Evolutionary conservation across 768 basidiomycete genomes (phyloP).

Genomic region (Phaffia tasmanica): DNA sequence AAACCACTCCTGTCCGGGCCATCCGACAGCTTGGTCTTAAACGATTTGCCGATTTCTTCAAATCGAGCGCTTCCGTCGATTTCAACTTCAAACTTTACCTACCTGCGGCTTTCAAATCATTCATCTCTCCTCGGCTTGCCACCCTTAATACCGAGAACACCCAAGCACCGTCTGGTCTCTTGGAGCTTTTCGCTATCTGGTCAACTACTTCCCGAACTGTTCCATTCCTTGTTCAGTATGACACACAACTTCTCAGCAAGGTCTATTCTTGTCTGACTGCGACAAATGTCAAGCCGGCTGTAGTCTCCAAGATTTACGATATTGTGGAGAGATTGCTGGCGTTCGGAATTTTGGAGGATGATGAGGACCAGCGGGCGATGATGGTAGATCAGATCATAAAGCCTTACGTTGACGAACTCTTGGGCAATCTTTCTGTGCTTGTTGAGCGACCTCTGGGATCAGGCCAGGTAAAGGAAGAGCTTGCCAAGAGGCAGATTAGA

Average conservation of each 20-base stretch:
- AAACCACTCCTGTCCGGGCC: slow-evolving; percentile 42
- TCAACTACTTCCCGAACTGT: slow-evolving; percentile 50
- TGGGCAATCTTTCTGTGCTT: slow-evolving; percentile 58
- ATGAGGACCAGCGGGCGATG: slow-evolving; percentile 34
- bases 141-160: slow-evolving; percentile 72
- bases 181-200: slow-evolving; percentile 78
- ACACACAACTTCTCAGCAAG: slow-evolving; percentile 57
- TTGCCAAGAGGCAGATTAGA: slow-evolving; percentile 68
- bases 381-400: slow-evolving; percentile 51
- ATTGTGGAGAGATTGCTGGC: slow-evolving; percentile 57
- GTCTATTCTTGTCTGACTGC: slow-evolving; percentile 71
- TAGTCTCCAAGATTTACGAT: slow-evolving; percentile 71
- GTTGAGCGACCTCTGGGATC: slow-evolving; percentile 47
- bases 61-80: slow-evolving; percentile 44
- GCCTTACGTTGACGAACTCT: slow-evolving; percentile 59
- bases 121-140: slow-evolving; percentile 73
- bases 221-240: slow-evolving; percentile 58
- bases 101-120: slow-evolving; percentile 50
- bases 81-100: slow-evolving; percentile 72
- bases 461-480: slow-evolving; percentile 35
- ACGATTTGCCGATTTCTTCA: slow-evolving; percentile 79
- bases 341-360: slow-evolving; percentile 46
- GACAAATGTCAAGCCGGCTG: slow-evolving; percentile 72
- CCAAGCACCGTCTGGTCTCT: slow-evolving; percentile 74
- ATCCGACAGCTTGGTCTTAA: slow-evolving; percentile 76